Evolutionary conservation across 1,284 basidiomycete genomes (phyloP), one percentile per base, ranked within the genome.

Genomic region (Ganoderma leucocontextum): DNA sequence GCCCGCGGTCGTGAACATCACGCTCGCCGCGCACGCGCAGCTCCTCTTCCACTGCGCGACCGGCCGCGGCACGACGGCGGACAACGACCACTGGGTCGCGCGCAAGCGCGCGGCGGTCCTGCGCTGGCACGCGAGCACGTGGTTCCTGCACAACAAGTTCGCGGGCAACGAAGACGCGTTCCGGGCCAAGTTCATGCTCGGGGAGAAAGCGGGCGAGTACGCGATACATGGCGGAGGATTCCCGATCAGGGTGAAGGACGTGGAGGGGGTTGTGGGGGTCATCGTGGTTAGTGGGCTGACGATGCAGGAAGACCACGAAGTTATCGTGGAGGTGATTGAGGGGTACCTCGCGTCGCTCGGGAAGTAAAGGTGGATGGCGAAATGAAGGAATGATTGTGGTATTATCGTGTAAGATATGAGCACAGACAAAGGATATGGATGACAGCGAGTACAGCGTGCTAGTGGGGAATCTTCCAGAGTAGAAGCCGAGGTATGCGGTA

Each of bases 41-140:
- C 74, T 75, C 13, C 74, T 77, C 77, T 81, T 81, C 75, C 78
- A 78, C 64, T 74, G 72, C 62, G 69, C 78, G 8, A 75, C 76
- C 1, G 70, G 71, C 4, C 72, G 76, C 0, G 81, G 81, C 4
- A 81, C 78, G 35, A 68, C 67, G 36, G 74, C 78, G 1, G 79
- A 82, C 70, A 80, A 78, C 64, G 80, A 79, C 76, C 68, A 68
- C 57, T 81, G 79, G 80, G 76, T 81, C 60, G 76, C 76, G 59
- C 81, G 80, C 60, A 81, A 80, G 65, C 81, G 81, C 60, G 75
- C 75, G 15, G 75, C 76, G 1, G 79, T 81, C 47, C 75, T 80
- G 3, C 67, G 81, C 60, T 82, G 78, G 79, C 75, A 78, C 8
- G 38, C 41, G 64, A 77, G 78, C 55, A 76, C 76, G 13, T 73